Evolutionary conservation across 2,329 filamentous ascomycete genomes (phyloP).

Genomic region (Aspergillus hiratsukae): DNA sequence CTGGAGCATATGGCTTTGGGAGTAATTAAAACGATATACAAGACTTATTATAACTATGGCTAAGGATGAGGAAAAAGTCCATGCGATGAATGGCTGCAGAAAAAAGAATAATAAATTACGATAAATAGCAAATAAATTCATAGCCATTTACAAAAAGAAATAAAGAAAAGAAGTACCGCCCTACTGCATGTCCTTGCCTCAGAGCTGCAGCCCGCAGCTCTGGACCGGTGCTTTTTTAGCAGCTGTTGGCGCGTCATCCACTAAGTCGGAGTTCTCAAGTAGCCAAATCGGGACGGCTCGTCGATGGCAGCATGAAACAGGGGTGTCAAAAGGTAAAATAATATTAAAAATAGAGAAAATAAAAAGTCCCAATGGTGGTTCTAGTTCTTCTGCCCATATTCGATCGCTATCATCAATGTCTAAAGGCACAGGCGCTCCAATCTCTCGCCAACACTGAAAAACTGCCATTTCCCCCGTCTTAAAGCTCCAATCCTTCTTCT

Average conservation of each 20-base stretch:
- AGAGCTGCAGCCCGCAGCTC: constrained; percentile 13
- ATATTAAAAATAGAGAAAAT: background rate
- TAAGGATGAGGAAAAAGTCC: background rate
- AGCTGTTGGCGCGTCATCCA: constrained; percentile 12
- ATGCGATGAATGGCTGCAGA: background rate
- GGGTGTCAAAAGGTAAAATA: background rate
- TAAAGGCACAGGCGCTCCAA: background rate
- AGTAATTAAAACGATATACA: constrained; percentile 11
- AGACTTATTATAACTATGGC: background rate
- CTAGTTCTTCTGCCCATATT: constrained; percentile 3
- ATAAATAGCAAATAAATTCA: constrained; percentile 6
- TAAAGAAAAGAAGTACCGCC: constrained; percentile 6
- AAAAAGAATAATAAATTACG: background rate
- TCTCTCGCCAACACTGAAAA: constrained; percentile 10
- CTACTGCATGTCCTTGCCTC: constrained; percentile 16
- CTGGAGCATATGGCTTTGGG: constrained; percentile 4
- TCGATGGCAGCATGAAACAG: background rate
- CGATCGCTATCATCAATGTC: constrained; percentile 9
- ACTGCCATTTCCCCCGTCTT: constrained; percentile 5
- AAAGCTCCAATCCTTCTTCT: constrained; percentile 7
- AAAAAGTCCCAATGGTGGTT: background rate
- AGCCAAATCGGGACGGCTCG: constrained; percentile 1
- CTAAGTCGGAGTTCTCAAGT: constrained; percentile 1
- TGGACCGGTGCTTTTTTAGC: constrained; percentile 13
- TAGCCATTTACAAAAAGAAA: background rate